A percentile compares a stretch with the other conserved stretches of the same genome.
Conservation (phyloP, 768 basidiomycete genomes). For the Tulasnella sp. region DNA sequence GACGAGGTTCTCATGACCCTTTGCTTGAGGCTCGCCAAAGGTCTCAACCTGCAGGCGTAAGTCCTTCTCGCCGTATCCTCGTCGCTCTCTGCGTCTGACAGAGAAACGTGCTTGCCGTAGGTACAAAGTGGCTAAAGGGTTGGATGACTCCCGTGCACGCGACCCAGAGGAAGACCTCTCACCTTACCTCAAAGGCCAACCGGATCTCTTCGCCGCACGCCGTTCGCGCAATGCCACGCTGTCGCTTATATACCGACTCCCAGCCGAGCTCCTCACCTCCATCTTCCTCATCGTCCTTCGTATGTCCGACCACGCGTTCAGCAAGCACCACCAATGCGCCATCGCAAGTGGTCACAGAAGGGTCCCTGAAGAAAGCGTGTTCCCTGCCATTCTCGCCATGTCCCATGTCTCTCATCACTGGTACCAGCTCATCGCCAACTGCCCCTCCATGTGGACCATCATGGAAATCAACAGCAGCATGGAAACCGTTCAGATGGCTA, state of each 20-base stretch:
- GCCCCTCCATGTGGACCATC: not conserved
- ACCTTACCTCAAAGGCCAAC: not conserved
- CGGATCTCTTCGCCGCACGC: not conserved
- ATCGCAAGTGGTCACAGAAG: not conserved
- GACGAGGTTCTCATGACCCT: not conserved
- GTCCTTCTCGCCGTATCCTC: not conserved
- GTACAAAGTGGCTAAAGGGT: no score
- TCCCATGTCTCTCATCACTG: not conserved
- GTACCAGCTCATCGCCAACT: not conserved
- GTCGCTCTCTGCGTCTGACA: not conserved
- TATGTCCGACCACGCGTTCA: not conserved
- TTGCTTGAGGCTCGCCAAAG: not conserved
- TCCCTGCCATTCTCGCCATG: not conserved
- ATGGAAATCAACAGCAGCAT: not conserved
- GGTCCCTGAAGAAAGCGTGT: not conserved
- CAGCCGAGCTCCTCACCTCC: not conserved
- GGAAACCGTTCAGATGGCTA: not conserved
- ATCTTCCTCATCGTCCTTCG: not conserved
- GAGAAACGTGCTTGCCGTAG: not conserved
- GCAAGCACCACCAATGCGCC: not conserved
- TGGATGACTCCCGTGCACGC: not conserved
- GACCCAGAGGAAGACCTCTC: not conserved
- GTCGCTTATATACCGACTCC: not conserved
- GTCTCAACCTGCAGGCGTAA: not conserved
- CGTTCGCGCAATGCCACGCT: not conserved